Evolutionary conservation across 1,284 basidiomycete genomes (phyloP).

Genomic region (Cutaneotrichosporon sp.): DNA sequence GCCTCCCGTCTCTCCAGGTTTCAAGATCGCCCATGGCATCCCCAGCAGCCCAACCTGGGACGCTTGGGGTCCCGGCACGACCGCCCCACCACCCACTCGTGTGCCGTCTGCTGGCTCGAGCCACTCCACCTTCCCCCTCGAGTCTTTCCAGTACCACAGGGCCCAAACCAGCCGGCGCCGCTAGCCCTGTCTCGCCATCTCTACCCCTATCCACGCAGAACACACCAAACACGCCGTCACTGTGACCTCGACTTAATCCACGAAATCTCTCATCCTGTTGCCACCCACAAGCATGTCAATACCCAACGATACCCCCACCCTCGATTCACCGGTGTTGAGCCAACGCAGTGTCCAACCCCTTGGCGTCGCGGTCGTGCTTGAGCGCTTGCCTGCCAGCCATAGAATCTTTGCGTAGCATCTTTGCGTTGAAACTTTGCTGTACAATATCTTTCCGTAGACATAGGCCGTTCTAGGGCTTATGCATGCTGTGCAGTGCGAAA

Average conservation of each 20-base stretch:
- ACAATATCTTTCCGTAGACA: neutral
- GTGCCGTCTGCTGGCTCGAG: neutral
- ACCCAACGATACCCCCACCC: neutral
- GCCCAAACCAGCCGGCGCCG: neutral
- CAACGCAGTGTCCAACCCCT: conserved; percentile 2
- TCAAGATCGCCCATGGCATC: neutral
- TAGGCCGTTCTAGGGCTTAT: conserved; percentile 7
- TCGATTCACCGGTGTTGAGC: neutral
- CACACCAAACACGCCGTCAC: neutral
- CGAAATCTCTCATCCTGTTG: neutral
- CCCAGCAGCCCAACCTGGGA: neutral
- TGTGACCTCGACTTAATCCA: neutral
- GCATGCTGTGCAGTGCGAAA: conserved; percentile 4
- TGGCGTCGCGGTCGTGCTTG: neutral
- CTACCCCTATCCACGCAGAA: neutral
- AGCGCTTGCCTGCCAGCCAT: neutral
- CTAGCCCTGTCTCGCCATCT: neutral
- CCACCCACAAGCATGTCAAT: neutral
- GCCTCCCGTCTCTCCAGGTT: neutral
- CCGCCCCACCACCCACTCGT: neutral
- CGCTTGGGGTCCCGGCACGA: neutral
- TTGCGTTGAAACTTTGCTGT: conserved; percentile 1
- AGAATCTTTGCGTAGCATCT: neutral
- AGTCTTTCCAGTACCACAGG: neutral
- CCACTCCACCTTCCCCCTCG: neutral